Conservation (phyloP, 2,329 filamentous ascomycete species). For the Fusarium sp. region DNA sequence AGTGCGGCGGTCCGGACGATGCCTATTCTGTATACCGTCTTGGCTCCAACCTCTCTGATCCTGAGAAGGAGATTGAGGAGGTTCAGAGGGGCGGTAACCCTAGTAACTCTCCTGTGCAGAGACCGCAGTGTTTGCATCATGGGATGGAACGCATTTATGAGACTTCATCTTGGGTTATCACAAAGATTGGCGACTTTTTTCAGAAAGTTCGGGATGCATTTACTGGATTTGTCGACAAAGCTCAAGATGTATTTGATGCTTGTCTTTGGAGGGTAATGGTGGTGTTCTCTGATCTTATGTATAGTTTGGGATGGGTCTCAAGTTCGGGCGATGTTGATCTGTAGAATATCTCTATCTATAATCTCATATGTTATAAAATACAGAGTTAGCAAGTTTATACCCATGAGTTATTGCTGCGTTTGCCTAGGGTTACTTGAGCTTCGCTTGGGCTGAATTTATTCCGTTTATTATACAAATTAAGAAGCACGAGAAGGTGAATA, state of each 20-base stretch:
- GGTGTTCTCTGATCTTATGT: background rate
- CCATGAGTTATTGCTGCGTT: background rate
- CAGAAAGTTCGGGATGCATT: background rate
- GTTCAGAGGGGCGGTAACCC: background rate
- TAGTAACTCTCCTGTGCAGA: background rate
- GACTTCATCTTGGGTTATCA: background rate
- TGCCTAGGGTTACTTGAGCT: rapidly evolving
- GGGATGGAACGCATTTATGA: slow-evolving; percentile 1
- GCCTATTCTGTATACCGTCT: slow-evolving; percentile 8
- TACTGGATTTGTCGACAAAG: slow-evolving; percentile 2
- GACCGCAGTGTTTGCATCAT: slow-evolving; percentile 8
- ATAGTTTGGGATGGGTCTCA: background rate
- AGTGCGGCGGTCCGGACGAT: slow-evolving; percentile 1
- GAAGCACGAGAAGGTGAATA: no score
- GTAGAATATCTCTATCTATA: background rate
- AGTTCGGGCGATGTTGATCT: background rate
- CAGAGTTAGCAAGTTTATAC: background rate
- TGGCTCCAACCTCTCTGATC: background rate
- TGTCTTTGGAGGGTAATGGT: slow-evolving; percentile 20
- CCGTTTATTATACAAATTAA: no score
- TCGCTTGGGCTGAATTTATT: no score
- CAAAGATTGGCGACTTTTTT: background rate
- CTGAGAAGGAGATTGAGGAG: background rate
- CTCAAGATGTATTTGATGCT: slow-evolving; percentile 2
- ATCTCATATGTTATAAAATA: background rate